phyloP scores from a whole-genome alignment of 305 asterid species.

The Fraxinus ornus region DNA sequence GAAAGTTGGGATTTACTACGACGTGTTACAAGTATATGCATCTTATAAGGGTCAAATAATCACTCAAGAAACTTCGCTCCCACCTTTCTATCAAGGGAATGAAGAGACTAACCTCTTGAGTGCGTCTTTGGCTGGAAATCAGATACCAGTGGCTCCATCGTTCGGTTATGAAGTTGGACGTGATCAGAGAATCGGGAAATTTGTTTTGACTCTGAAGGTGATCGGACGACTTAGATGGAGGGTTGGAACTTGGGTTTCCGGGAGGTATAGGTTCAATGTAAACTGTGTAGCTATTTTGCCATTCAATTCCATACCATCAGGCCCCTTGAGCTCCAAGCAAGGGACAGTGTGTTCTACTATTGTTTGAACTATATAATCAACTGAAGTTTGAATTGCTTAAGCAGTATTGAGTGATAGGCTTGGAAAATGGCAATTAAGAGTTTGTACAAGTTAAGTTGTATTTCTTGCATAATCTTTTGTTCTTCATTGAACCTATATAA shows the following conservation, averaged over 20 bases:
- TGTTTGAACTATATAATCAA: constrained; percentile 27
- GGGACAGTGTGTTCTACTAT: constrained; percentile 51
- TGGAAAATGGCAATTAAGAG: background rate
- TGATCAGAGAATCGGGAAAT: constrained; percentile 53
- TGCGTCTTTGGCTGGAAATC: constrained; percentile 28
- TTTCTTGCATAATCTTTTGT: background rate
- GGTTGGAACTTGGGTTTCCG: constrained; percentile 54
- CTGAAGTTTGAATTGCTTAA: background rate
- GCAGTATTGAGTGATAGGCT: background rate
- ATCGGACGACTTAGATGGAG: constrained; percentile 42
- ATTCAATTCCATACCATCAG: constrained; percentile 31
- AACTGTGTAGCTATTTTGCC: constrained; percentile 45
- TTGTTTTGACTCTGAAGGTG: constrained; percentile 39
- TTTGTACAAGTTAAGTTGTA: background rate
- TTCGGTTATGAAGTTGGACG: constrained; percentile 62
- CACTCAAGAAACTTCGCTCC: constrained; percentile 48
- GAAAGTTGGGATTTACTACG: constrained; percentile 79
- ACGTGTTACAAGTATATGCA: constrained; percentile 57
- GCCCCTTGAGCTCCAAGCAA: constrained; percentile 32
- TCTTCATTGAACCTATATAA: background rate
- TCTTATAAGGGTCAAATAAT: constrained; percentile 81
- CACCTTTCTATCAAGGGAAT: constrained; percentile 64
- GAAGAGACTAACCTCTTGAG: constrained; percentile 40
- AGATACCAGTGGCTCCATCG: constrained; percentile 66
- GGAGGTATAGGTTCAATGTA: constrained; percentile 43